Evolutionary conservation across 108 stramenopile species (phyloP), one percentile per base, ranked within the genome.

Genomic region (Nitzschia putrida): DNA sequence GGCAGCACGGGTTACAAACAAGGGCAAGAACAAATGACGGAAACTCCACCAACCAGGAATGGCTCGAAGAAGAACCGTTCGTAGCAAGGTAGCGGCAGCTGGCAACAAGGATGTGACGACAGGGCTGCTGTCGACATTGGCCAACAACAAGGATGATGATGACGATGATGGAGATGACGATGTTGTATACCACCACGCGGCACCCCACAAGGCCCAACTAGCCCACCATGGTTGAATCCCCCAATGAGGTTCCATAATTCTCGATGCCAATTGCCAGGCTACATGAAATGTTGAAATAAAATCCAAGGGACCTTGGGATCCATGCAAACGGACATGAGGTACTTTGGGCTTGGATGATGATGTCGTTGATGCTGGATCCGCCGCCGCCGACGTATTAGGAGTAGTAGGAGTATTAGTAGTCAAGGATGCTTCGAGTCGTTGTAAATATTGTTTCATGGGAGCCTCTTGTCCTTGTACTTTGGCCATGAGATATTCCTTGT

Each of bases 401-500:
- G n/a, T n/a, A n/a, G n/a, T n/a, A n/a, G n/a, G n/a, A n/a, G n/a
- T n/a, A n/a, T n/a, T n/a, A n/a, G n/a, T n/a, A n/a, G n/a, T n/a
- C n/a, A n/a, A n/a, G n/a, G n/a, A n/a, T n/a, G n/a, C n/a, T 29
- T 61, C 41, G n/a, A 61, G 8, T 9, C 24, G 7, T 58, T 58
- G 23, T 16, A 24, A 11, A 26, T 58, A 23, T 6, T 29, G 25
- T 58, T 8, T 16, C 16, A 7, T 16, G 7, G 7, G 56, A 21
- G 9, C 57, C 47, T 22, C 57, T n/a, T 47, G 25, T 21, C 75
- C 75, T 57, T 68, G 43, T 6, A 56, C 67, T 61, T 57, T 57
- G 58, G 75, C 75, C 44, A 45, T 61, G 29, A 76, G 61, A 18
- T 18, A 58, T 47, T 67, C 12, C 38, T 61, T 67, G 52, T 76